A percentile compares a stretch with the other conserved stretches of the same genome.
Evolutionary conservation across 805 yeast genomes (phyloP).

Genomic region (Schwanniomyces occidentalis): DNA sequence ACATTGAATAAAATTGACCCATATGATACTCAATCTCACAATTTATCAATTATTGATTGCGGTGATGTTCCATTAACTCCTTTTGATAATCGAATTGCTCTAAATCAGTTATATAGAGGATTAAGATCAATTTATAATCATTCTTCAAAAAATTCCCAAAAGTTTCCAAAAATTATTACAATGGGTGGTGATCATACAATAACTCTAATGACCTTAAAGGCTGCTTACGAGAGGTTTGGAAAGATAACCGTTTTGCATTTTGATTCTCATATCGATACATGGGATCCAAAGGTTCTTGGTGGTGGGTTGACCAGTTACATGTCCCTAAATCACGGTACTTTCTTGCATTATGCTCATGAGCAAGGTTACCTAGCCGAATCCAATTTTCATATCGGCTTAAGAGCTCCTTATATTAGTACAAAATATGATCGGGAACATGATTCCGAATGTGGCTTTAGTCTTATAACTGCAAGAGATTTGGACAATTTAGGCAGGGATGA

Average conservation of each 20-base stretch:
- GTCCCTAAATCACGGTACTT: constrained; percentile 66
- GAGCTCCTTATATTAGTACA: constrained; percentile 59
- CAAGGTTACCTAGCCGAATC: constrained; percentile 54
- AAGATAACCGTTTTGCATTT: constrained; percentile 58
- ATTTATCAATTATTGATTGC: constrained; percentile 55
- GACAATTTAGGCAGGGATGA: constrained; percentile 41
- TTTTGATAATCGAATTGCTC: constrained; percentile 61
- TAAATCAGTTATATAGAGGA: constrained; percentile 54
- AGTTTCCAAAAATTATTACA: constrained; percentile 41
- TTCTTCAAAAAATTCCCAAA: constrained; percentile 5
- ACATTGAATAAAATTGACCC: constrained; percentile 50
- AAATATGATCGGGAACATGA: constrained; percentile 45
- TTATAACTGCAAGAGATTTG: constrained; percentile 48
- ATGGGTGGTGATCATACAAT: constrained; percentile 66
- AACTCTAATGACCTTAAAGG: constrained; percentile 49
- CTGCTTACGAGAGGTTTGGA: constrained; percentile 51
- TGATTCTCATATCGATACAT: constrained; percentile 70
- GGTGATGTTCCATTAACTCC: constrained; percentile 68
- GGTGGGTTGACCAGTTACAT: constrained; percentile 63
- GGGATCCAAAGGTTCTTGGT: constrained; percentile 64
- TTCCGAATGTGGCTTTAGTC: constrained; percentile 48
- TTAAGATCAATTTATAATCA: constrained; percentile 40
- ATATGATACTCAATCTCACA: constrained; percentile 42
- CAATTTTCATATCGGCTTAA: constrained; percentile 61
- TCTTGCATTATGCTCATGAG: constrained; percentile 68